Base-by-base conservation (phyloP, 2,329 filamentous ascomycete species). In the Calonectria pseudoturangicola region DNA sequence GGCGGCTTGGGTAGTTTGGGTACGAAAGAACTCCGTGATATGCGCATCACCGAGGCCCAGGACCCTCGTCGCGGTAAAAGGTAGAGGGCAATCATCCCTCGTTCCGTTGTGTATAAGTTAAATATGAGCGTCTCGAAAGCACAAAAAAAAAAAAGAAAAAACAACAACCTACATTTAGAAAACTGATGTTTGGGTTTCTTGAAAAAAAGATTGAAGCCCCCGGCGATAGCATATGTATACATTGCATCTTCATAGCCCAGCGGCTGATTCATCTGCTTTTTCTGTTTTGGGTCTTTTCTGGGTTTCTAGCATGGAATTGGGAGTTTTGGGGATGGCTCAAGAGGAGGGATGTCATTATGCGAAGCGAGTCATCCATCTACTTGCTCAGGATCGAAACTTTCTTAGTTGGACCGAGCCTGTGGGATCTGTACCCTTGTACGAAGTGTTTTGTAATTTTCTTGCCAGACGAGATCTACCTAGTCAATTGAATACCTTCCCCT, bases 21-120 rank as follows among this genome's bases (percentile, higher is more conserved):
- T 3, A 98, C 96, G 5, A 98, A 95, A 86, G 96, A 98, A 88
- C 91, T 96, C 82, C 90, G 97, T 73, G 95, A 98, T 77, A 96
- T 93, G 85, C 91, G 95, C 83, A 92, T 90, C 81, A 88, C 92
- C 63, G 95, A 98, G 83, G 95, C 96, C 6, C 87, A 91, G 75
- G 94, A 98, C 87, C 96, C 96, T 54, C 90, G 96, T 80, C 89
- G 93, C 76, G 90, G 92, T 73, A 92, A 92, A 83, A 80, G 83
- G 66, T 89, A 75, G 81, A 39, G 43, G 6, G 27, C 21, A 21
- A 9, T 9, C 21, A 27, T 27, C 21, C 33, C n/a, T 33, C 27
- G n/a, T 6, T n/a, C 2, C 13, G n/a, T 25, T 9, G 25, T 25
- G 21, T 18, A 25, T 33, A 25, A n/a, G 1, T 12, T 21, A 47